These are phyloP conservation scores for Furcasterigmium sp. DNA, from an alignment of 2,329 filamentous ascomycete species.

Conservation along the genomic window DNA sequence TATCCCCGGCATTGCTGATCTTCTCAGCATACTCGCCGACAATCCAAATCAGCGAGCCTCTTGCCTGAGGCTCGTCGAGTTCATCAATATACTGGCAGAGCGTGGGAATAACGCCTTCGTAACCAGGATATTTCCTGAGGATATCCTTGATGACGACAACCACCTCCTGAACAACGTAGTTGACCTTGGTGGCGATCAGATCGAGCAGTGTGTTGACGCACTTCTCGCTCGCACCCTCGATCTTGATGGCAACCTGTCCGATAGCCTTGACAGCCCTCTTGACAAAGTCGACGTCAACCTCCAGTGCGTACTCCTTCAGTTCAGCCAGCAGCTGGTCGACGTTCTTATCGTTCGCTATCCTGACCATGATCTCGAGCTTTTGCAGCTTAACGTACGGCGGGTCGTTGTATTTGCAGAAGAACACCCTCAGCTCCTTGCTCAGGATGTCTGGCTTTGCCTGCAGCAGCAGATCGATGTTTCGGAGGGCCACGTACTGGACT, in stretches of 20 bases:
- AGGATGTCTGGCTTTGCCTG: slow-evolving; percentile 96
- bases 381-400: slow-evolving; percentile 96
- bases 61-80: slow-evolving; percentile 85
- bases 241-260: slow-evolving; percentile 97
- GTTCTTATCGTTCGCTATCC: slow-evolving; percentile 96
- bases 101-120: slow-evolving; percentile 95
- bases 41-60: slow-evolving; percentile 94
- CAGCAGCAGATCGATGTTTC: slow-evolving; percentile 92
- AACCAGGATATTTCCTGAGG: slow-evolving; percentile 93
- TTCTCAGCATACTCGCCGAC: slow-evolving; percentile 99
- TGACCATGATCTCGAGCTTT: slow-evolving; percentile 98
- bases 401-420: slow-evolving; percentile 99
- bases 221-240: slow-evolving; percentile 89
- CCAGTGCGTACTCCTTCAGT: slow-evolving; percentile 93
- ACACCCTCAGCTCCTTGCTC: slow-evolving; percentile 94
- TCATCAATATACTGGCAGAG: slow-evolving; percentile 97
- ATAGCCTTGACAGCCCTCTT: slow-evolving; percentile 92
- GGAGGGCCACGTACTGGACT: slow-evolving; percentile 93
- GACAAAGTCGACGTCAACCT: slow-evolving; percentile 99
- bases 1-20: slow-evolving; percentile 97
- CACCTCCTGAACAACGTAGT: slow-evolving; percentile 97
- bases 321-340: slow-evolving; percentile 92
- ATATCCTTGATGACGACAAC: slow-evolving; percentile 99
- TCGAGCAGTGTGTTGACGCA: slow-evolving; percentile 93
- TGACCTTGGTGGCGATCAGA: slow-evolving; percentile 94